Percentiles rank a stretch among this genome's conserved stretches.
Evolutionary conservation across 176 grass and related monocot species (phyloP).

Genomic region (Coix lacrymajobi): DNA sequence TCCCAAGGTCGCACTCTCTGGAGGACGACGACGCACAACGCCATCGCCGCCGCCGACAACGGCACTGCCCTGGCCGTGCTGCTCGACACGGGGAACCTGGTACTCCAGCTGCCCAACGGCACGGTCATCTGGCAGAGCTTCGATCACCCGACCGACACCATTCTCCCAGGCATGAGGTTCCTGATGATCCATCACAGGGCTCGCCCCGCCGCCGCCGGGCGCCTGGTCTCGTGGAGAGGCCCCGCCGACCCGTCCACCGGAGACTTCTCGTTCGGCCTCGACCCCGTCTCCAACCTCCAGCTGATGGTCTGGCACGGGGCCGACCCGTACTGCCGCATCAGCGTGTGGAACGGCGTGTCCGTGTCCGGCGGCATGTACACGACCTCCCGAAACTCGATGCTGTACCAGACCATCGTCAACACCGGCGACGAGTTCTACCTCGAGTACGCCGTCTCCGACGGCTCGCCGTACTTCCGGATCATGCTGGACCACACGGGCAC

Average conservation of each 20-base stretch:
- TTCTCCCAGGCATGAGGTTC: slow-evolving; percentile 25
- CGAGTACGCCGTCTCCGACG: not conserved
- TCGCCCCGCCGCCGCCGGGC: not conserved
- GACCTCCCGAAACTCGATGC: not conserved
- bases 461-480: not conserved
- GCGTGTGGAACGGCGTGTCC: not conserved
- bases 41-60: not conserved
- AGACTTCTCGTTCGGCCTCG: slow-evolving; percentile 14
- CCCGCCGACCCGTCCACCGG: slow-evolving; percentile 27
- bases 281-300: slow-evolving; percentile 17
- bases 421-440: not conserved
- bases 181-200: not conserved
- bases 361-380: not conserved
- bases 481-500: slow-evolving; percentile 25
- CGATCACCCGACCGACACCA: slow-evolving; percentile 28
- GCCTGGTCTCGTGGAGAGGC: slow-evolving; percentile 24
- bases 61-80: not conserved
- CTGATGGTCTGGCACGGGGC: slow-evolving; percentile 9
- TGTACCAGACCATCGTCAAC: not conserved
- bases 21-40: not conserved
- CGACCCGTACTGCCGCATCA: not conserved
- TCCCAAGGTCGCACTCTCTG: not conserved
- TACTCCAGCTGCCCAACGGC: not conserved
- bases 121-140: slow-evolving; percentile 44
- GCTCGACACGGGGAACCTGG: slow-evolving; percentile 22